Conservation (phyloP, 1,284 basidiomycete genomes). For the Amylostereum areolatum region DNA sequence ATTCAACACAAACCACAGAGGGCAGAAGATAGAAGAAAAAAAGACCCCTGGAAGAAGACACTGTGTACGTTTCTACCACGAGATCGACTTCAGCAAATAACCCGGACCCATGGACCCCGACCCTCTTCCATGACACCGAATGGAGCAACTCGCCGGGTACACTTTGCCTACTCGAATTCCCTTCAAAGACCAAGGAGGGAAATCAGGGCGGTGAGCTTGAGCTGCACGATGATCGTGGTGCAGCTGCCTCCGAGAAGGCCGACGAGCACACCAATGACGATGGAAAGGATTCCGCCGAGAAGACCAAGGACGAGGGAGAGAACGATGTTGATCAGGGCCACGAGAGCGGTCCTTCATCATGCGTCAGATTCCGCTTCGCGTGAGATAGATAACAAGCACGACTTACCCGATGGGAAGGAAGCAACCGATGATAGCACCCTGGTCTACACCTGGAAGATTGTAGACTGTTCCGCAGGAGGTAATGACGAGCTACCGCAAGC, state of each 20-base stretch:
- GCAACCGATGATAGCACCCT: not conserved
- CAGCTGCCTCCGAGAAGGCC: not conserved
- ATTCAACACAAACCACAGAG: no score
- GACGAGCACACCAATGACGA: slow-evolving; percentile 1
- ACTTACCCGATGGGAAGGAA: not conserved
- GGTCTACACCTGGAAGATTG: not conserved
- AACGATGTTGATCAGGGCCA: not conserved
- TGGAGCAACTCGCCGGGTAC: no score
- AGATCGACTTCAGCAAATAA: no score
- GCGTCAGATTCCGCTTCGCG: not conserved
- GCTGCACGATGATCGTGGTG: not conserved
- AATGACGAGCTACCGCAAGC: not conserved
- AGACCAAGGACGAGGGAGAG: slow-evolving; percentile 7
- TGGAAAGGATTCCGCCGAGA: not conserved
- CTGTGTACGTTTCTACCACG: no score
- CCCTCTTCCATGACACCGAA: no score
- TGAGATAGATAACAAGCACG: not conserved
- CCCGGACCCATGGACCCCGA: no score
- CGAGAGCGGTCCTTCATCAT: not conserved
- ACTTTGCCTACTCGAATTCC: no score
- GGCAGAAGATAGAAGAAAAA: no score
- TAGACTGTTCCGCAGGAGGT: not conserved
- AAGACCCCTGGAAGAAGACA: no score
- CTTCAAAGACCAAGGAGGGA: not conserved
- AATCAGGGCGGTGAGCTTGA: not conserved